phyloP scores from a whole-genome alignment of 805 yeast genomes.

The Candida anglica region DNA sequence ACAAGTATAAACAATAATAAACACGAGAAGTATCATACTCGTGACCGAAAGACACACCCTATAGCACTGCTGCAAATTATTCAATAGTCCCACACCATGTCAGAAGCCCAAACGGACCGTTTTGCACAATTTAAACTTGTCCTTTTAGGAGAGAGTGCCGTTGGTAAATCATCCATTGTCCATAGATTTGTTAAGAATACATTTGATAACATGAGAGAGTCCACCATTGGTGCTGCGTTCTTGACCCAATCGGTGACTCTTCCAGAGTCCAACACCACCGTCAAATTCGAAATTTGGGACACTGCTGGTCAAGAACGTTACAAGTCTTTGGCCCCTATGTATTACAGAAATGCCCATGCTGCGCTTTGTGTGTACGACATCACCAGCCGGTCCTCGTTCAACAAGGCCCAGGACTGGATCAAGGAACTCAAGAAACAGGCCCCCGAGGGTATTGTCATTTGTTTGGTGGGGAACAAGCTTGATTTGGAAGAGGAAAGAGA shows the following conservation, averaged over 20 bases:
- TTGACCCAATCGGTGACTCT: constrained; percentile 62
- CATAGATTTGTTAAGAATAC: constrained; percentile 68
- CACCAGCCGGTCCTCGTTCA: constrained; percentile 62
- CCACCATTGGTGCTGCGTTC: constrained; percentile 85
- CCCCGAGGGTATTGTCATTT: constrained; percentile 66
- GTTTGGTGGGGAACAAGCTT: constrained; percentile 75
- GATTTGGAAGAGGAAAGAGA: constrained; percentile 55
- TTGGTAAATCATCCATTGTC: constrained; percentile 63
- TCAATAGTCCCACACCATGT: constrained; percentile 2
- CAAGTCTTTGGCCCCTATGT: constrained; percentile 43
- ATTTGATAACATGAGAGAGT: constrained; percentile 69
- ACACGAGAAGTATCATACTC: no score
- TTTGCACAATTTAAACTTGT: constrained; percentile 58
- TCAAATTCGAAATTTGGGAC: constrained; percentile 82
- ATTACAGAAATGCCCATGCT: constrained; percentile 53
- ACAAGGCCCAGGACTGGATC: constrained; percentile 73
- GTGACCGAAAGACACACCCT: no score
- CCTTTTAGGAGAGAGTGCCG: constrained; percentile 78
- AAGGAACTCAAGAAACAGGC: constrained; percentile 83
- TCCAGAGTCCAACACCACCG: constrained; percentile 47
- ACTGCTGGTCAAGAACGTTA: constrained; percentile 84
- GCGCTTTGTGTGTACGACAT: constrained; percentile 78
- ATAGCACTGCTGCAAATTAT: no score
- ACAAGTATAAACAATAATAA: no score
- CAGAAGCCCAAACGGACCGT: constrained; percentile 9